These are phyloP conservation scores for Anisogramma anomala DNA, from an alignment of 2,329 filamentous ascomycete species.

Conservation along the genomic window DNA sequence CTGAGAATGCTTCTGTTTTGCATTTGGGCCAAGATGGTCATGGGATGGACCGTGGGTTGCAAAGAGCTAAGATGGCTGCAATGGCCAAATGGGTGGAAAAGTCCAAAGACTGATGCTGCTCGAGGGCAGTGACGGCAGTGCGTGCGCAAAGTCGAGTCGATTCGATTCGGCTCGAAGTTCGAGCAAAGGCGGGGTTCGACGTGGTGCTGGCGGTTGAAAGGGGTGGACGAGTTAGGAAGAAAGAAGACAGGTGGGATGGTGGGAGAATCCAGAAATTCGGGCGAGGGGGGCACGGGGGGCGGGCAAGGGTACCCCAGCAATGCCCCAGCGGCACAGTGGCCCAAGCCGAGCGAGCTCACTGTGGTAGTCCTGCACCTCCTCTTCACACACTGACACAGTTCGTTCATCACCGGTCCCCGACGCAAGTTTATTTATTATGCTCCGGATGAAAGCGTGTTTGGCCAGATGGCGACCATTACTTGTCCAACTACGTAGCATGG, in stretches of 20 bases:
- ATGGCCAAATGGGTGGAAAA: slow-evolving; percentile 19
- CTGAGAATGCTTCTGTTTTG: slow-evolving; percentile 36
- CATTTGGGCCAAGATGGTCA: slow-evolving; percentile 46
- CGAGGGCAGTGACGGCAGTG: slow-evolving; percentile 17
- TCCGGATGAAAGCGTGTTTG: too few relatives aligned
- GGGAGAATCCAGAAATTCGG: slow-evolving; percentile 13
- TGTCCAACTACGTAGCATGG: too few relatives aligned
- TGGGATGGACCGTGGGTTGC: slow-evolving; percentile 34
- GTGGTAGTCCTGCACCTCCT: too few relatives aligned
- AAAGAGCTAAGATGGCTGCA: slow-evolving; percentile 27
- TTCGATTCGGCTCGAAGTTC: not conserved
- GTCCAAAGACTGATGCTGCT: slow-evolving; percentile 20
- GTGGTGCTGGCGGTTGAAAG: slow-evolving; percentile 1
- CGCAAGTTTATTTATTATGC: too few relatives aligned
- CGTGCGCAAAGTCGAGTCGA: slow-evolving; percentile 13
- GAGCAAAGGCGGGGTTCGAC: not conserved
- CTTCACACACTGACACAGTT: too few relatives aligned
- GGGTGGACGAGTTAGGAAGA: slow-evolving; percentile 19
- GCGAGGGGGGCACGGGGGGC: too few relatives aligned
- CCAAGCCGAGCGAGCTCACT: too few relatives aligned
- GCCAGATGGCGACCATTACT: too few relatives aligned
- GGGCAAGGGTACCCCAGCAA: too few relatives aligned
- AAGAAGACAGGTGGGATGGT: slow-evolving; percentile 19
- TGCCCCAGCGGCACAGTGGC: too few relatives aligned
- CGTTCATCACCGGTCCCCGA: too few relatives aligned